Conservation (phyloP, 108 stramenopile species). For the Skeletonema menzelii region DNA sequence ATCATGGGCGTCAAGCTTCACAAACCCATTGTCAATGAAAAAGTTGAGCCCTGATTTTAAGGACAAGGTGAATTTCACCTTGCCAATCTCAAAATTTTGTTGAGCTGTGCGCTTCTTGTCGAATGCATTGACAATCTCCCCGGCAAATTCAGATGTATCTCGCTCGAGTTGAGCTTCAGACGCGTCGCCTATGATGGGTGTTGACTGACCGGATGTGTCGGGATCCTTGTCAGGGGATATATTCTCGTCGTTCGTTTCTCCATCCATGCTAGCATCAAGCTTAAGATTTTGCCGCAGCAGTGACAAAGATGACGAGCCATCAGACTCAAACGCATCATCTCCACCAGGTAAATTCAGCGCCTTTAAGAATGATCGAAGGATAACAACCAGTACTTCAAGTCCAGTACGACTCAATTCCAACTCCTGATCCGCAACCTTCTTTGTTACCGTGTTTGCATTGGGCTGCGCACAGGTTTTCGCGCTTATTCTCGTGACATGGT, state of each 20-base stretch:
- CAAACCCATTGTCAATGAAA: conserved; percentile 87
- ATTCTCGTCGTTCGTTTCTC: not conserved
- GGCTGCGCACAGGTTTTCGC: conserved; percentile 34
- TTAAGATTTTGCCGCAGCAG: conserved; percentile 47
- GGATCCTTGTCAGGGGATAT: not conserved
- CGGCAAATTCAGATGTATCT: conserved; percentile 21
- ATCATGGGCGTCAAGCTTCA: conserved; percentile 78
- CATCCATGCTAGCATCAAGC: conserved; percentile 47
- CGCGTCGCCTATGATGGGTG: conserved; percentile 2
- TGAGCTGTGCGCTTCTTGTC: conserved; percentile 84
- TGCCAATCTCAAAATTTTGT: conserved; percentile 90
- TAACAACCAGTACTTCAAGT: conserved; percentile 77
- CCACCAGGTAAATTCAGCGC: conserved; percentile 66
- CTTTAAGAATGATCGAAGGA: conserved; percentile 68
- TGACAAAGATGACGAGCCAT: conserved; percentile 61
- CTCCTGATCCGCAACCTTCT: conserved; percentile 69
- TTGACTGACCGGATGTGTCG: not conserved
- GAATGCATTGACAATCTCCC: conserved; percentile 72
- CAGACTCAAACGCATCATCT: conserved; percentile 51
- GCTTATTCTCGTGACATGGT: conserved; percentile 82
- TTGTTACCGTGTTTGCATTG: conserved; percentile 24
- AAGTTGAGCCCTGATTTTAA: conserved; percentile 88
- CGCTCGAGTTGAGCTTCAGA: not conserved
- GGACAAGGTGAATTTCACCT: conserved; percentile 93
- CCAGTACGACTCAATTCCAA: conserved; percentile 72